phyloP scores from a whole-genome alignment of 768 basidiomycete genomes.

The Tulasnella sp. region DNA sequence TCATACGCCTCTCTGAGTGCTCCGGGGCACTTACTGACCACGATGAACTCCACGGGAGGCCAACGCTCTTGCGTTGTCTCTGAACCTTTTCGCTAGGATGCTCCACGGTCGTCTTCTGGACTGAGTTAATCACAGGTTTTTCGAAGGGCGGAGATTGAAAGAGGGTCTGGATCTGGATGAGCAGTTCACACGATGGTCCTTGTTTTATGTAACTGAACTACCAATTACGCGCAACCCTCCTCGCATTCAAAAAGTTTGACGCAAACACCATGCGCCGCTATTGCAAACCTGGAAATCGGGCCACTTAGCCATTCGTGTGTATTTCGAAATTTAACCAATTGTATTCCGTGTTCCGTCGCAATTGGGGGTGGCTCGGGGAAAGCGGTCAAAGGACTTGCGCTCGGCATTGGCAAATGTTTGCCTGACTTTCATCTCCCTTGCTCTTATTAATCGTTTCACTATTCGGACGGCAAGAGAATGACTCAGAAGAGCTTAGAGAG shows the following conservation, averaged over 20 bases:
- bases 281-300: neutral
- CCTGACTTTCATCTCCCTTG: neutral
- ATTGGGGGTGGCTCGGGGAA: neutral
- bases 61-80: neutral
- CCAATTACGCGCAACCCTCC: neutral
- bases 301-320: neutral
- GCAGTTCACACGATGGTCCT: neutral
- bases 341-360: neutral
- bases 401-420: no score
- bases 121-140: neutral
- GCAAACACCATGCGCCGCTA: neutral
- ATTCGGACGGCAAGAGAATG: neutral
- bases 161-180: neutral
- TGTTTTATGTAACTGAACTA: neutral
- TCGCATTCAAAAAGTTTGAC: no score
- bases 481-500: neutral
- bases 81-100: neutral
- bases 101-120: constrained; percentile 1
- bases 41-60: neutral
- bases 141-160: neutral
- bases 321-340: neutral
- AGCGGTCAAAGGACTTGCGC: neutral
- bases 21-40: neutral
- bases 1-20: neutral
- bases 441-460: neutral